Conservation (phyloP, 163 green algal species). For the Scenedesmus sp. region DNA sequence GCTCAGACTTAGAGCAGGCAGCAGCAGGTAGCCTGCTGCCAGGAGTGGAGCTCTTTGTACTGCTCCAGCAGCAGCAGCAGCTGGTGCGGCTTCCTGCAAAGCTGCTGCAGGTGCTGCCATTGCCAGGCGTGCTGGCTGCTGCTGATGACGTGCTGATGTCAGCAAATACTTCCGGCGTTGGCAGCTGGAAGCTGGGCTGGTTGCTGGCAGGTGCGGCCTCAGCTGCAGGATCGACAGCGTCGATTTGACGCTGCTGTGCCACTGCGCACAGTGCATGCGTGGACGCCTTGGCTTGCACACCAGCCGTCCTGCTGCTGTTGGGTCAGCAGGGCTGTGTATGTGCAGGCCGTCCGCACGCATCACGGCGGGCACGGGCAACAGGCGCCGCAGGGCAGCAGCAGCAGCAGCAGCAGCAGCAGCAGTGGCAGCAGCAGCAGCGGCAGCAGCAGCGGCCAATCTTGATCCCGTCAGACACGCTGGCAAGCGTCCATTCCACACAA, state of each 20-base stretch:
- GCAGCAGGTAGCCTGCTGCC: neutral
- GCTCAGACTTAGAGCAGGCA: neutral
- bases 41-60: neutral
- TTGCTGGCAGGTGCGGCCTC: slow-evolving; percentile 2
- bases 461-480: too few relatives aligned
- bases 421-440: too few relatives aligned
- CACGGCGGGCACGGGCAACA: too few relatives aligned
- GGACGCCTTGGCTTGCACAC: too few relatives aligned
- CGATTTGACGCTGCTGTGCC: neutral
- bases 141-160: slow-evolving; percentile 27
- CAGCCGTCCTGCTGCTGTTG: too few relatives aligned
- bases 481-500: too few relatives aligned
- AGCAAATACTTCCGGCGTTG: neutral
- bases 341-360: too few relatives aligned
- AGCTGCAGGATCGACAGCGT: neutral
- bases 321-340: too few relatives aligned
- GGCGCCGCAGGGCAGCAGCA: too few relatives aligned
- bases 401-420: too few relatives aligned
- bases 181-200: slow-evolving; percentile 46
- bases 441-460: too few relatives aligned
- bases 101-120: neutral
- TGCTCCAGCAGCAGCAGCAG: slow-evolving; percentile 1
- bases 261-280: too few relatives aligned
- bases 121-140: slow-evolving; percentile 4
- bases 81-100: slow-evolving; percentile 25